Conservation (phyloP, 2,329 filamentous ascomycete genomes). For the Juglanconis sp. region DNA sequence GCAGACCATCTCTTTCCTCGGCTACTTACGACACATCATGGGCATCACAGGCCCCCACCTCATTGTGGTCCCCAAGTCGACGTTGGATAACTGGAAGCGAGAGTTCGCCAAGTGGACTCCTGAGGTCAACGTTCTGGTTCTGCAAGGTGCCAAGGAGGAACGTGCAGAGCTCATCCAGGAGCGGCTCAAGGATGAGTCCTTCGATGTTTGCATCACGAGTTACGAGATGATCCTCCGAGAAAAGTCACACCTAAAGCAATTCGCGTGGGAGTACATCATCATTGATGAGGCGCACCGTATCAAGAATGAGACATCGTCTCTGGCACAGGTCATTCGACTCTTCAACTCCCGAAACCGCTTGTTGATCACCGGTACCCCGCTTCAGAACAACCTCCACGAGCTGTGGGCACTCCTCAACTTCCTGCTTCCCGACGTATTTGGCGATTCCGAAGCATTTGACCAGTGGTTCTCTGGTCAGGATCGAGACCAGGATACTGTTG, state of each 20-base stretch:
- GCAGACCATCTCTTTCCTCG: conserved; percentile 94
- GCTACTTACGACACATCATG: conserved; percentile 87
- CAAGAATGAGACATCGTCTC: conserved; percentile 97
- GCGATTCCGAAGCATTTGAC: conserved; percentile 93
- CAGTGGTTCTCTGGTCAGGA: conserved; percentile 95
- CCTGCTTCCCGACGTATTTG: conserved; percentile 95
- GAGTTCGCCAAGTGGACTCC: conserved; percentile 94
- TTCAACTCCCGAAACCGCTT: conserved; percentile 95
- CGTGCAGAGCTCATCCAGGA: conserved; percentile 85
- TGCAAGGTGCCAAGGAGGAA: conserved; percentile 95
- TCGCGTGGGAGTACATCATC: conserved; percentile 99
- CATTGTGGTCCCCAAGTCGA: conserved; percentile 91
- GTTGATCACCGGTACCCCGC: conserved; percentile 91
- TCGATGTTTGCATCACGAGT: conserved; percentile 96
- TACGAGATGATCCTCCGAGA: conserved; percentile 99
- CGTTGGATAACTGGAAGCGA: conserved; percentile 95
- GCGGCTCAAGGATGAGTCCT: conserved; percentile 87
- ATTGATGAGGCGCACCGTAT: conserved; percentile 98
- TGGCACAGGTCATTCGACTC: conserved; percentile 92
- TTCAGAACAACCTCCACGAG: conserved; percentile 98
- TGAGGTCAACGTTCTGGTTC: conserved; percentile 87
- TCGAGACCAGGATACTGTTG: conserved; percentile 88
- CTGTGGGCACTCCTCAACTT: conserved; percentile 98
- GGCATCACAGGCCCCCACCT: conserved; percentile 89
- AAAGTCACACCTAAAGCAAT: conserved; percentile 92